Conservation (phyloP, 768 basidiomycete genomes). For the Saitozyma sp. region DNA sequence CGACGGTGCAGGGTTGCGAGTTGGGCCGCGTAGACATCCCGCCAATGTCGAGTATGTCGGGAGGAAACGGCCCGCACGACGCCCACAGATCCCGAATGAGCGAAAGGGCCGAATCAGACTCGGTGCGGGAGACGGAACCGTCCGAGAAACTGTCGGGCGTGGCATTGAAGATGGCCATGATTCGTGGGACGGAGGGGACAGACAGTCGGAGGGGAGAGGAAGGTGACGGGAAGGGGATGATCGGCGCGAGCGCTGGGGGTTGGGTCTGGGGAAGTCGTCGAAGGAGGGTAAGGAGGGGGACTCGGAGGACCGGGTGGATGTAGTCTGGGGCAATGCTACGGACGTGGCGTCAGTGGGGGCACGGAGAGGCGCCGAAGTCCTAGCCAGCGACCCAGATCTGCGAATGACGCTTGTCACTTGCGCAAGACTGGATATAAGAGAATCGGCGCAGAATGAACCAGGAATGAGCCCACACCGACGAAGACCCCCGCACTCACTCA, state of each 20-base stretch:
- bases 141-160: slow-evolving; percentile 98
- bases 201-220: slow-evolving; percentile 24
- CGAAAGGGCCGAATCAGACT: slow-evolving; percentile 59
- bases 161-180: slow-evolving; percentile 91
- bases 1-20: slow-evolving; percentile 56
- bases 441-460: not conserved
- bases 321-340: slow-evolving; percentile 76
- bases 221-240: slow-evolving; percentile 38
- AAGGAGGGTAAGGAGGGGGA: slow-evolving; percentile 55
- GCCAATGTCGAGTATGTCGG: slow-evolving; percentile 84
- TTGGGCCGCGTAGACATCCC: slow-evolving; percentile 90
- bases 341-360: too few relatives aligned
- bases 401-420: not conserved
- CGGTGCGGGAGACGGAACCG: slow-evolving; percentile 63
- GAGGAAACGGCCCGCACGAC: slow-evolving; percentile 49
- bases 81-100: slow-evolving; percentile 41
- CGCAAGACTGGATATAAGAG: not conserved
- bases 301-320: slow-evolving; percentile 63
- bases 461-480: too few relatives aligned
- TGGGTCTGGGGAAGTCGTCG: slow-evolving; percentile 45
- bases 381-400: not conserved
- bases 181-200: slow-evolving; percentile 54
- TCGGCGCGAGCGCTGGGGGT: slow-evolving; percentile 34
- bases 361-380: not conserved
- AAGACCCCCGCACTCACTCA: slow-evolving; percentile 64